Base-by-base conservation (phyloP, 2,329 filamentous ascomycete species). In the Colletotrichum tofieldiae region DNA sequence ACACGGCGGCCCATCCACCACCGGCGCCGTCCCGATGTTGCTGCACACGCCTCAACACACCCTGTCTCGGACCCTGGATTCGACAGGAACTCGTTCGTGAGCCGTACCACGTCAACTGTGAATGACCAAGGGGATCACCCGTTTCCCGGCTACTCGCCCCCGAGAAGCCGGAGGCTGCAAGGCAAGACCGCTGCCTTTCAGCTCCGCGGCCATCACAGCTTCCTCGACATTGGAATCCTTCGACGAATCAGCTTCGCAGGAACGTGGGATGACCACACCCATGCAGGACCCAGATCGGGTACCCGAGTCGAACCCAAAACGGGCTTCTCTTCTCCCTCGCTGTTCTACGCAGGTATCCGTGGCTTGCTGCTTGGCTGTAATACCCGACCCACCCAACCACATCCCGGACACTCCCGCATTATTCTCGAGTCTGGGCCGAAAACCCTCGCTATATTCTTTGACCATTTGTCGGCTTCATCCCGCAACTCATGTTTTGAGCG, bases 141-240 rank as follows among this genome's bases (percentile, higher is more conserved):
- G 68, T 56, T 62, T 58, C 51, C 68, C 68, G 68, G 68, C 68
- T 67, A 62, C 68, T 71, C 56, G 56, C 26, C 47, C 41, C 68
- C 49, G 55, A 67, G 32, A 56, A 67, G 32, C 56, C 67, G 63
- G 43, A 55, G 16, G 18, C 58, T 41, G 32, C 56, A 62, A 47
- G 23, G 47, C 11, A 9, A 49, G 9, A 16, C 29, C 14, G 51
- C 23, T 18, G 20, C 35, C 32, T 47, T 39, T 56, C 56, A 45
- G 64, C 63, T 63, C 63, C 56, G 56, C 43, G 14, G 18, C 32
- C 23, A n/a, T 20, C 29, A 14, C 39, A 2, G 35, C 9, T 23
- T 18, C 18, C 43, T 18, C 64, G 29, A 32, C 29, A 32, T 32
- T 32, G 4, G 29, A 3, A 32, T 32, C 29, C 29, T 32, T 58